Evolutionary conservation across 768 basidiomycete genomes (phyloP), one percentile per base, ranked within the genome.

Genomic region (Lactarius akahatsu): DNA sequence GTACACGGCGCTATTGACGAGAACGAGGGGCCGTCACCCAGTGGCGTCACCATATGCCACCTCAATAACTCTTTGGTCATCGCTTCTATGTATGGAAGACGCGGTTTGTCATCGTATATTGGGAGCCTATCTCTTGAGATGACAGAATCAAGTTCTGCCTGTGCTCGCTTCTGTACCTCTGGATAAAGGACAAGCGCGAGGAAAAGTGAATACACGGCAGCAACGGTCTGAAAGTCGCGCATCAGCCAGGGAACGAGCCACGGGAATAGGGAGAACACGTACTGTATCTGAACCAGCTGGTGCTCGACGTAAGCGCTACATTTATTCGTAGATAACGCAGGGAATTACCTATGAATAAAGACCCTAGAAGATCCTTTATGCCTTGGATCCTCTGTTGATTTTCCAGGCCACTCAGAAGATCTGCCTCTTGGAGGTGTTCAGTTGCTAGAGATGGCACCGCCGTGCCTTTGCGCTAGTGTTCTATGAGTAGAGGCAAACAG

Each of bases 121-220:
- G 23, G 50, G 11, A 52, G 6, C 50, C 50, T 13, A 52, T 52
- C 50, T 52, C 26, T 52, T 52, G 50, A 52, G 26, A 28, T 11
- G 57, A 69, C 65, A 73, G 76, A 8, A 73, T 74, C 38, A 63
- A 69, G 64, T 57, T 77, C 76, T 9, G 54, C 69, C 65, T 77
- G 65, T 10, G 68, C 68, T 13, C 61, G 65, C 9, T 60, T 55
- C 50, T 74, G 71, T 2, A 73, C 61, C 3, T 72, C 71, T 8
- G 74, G 75, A 61, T 73, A 63, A 34, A 73, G 64, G 13, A 68
- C 45, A 69, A 74, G 73, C 5, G 72, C 73, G 6, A 74, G 65
- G 50, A 76, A 68, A 57, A 76, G 73, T 1, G 76, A 70, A 6
- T 52, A 55, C 15, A 74, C 34, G 20, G 68, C 13, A 3, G 68